Evolutionary conservation across 331 rosid genomes (phyloP).

Genomic region (Acacia concinna): DNA sequence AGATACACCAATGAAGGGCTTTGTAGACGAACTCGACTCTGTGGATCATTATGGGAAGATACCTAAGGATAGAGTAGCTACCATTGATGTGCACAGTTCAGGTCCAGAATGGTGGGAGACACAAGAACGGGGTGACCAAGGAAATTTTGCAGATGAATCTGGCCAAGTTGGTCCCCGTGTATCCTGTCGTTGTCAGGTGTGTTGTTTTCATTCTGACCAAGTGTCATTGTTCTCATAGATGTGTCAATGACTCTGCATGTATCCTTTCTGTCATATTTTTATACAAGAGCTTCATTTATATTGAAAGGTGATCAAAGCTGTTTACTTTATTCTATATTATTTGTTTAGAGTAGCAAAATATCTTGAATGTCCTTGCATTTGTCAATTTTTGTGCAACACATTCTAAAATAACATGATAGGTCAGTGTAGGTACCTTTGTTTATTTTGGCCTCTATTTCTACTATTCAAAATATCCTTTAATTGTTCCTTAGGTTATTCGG

Average conservation of each 20-base stretch:
- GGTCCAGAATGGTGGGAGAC: constrained; percentile 94
- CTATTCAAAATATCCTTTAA: constrained; percentile 26
- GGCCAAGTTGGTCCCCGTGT: constrained; percentile 96
- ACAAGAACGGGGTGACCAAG: constrained; percentile 84
- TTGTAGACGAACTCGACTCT: constrained; percentile 75
- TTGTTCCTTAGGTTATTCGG: constrained; percentile 78
- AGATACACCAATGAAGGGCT: constrained; percentile 84
- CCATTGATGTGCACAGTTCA: constrained; percentile 31
- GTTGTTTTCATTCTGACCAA: constrained; percentile 18
- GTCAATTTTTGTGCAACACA: constrained; percentile 1
- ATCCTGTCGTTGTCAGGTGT: constrained; percentile 93
- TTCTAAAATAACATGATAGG: constrained; percentile 5
- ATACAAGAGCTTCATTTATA: constrained; percentile 9
- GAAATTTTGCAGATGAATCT: constrained; percentile 67
- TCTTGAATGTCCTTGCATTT: constrained; percentile 11
- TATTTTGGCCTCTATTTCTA: background rate
- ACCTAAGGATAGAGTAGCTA: constrained; percentile 51
- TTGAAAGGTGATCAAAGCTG: constrained; percentile 18
- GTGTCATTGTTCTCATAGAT: background rate
- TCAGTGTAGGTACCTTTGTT: background rate
- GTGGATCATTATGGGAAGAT: constrained; percentile 49
- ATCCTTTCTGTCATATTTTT: constrained; percentile 18
- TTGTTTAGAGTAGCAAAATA: constrained; percentile 14
- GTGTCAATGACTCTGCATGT: constrained; percentile 19
- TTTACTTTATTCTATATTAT: background rate